These are phyloP conservation scores for Amphirosellinia nigrospora DNA, from an alignment of 495 filamentous ascomycete species.

Conservation along the genomic window DNA sequence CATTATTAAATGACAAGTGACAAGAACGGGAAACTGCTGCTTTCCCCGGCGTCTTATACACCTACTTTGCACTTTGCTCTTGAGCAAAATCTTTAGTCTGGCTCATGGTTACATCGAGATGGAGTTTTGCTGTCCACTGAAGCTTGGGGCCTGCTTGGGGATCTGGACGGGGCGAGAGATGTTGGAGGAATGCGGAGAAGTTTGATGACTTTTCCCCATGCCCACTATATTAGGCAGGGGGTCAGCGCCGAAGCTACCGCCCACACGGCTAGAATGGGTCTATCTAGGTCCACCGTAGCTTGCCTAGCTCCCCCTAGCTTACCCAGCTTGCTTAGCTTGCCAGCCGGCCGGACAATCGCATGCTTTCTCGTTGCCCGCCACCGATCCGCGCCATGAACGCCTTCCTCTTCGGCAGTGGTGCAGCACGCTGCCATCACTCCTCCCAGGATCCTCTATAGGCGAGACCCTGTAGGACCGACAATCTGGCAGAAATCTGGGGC, in stretches of 20 bases:
- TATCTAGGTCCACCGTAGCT: not conserved
- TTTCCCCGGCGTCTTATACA: too few species aligned
- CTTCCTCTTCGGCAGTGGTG: slow-evolving; percentile 15
- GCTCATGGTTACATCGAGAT: not conserved
- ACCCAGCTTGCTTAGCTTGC: not conserved
- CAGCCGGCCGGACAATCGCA: not conserved
- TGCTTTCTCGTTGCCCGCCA: not conserved
- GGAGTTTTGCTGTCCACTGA: not conserved
- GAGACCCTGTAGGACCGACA: not conserved
- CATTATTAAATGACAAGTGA: too few species aligned
- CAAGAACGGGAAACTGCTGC: too few species aligned
- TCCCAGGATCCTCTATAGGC: too few species aligned
- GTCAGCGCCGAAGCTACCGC: too few species aligned
- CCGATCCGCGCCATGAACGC: slow-evolving; percentile 6
- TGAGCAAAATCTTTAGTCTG: not conserved
- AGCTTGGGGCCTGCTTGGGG: not conserved
- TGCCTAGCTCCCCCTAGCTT: not conserved
- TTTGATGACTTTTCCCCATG: not conserved
- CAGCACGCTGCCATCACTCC: not conserved
- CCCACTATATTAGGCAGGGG: not conserved
- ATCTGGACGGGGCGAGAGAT: not conserved
- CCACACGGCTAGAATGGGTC: slow-evolving; percentile 2
- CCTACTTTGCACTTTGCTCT: too few species aligned
- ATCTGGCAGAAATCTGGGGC: too few species aligned
- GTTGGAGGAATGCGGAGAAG: slow-evolving; percentile 14